phyloP scores from a whole-genome alignment of 768 basidiomycete species.

The Lyophyllum atratum region DNA sequence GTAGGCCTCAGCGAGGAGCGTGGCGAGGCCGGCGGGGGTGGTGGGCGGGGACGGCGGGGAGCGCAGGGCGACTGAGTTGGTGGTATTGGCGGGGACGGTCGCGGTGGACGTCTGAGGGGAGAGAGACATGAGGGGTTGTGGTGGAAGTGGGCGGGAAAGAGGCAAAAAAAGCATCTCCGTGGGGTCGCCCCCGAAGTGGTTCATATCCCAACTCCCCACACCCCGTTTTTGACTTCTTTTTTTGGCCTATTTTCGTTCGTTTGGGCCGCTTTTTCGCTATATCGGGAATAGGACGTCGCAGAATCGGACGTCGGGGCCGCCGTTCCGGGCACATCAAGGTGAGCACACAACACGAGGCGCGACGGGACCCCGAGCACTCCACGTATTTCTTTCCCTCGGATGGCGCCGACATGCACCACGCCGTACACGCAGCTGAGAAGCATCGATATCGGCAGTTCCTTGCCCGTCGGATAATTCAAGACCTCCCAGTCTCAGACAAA shows the following conservation, averaged over 20 bases:
- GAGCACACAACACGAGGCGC: constrained; percentile 18
- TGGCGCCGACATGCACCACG: too few relatives aligned
- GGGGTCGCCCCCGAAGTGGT: background rate
- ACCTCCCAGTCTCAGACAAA: too few relatives aligned
- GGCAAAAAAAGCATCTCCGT: background rate
- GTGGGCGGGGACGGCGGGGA: background rate
- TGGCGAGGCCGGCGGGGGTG: constrained; percentile 53
- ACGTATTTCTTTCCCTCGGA: too few relatives aligned
- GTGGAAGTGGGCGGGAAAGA: too few relatives aligned
- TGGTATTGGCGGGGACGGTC: too few relatives aligned
- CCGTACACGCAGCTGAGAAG: too few relatives aligned
- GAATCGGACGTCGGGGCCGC: constrained; percentile 22
- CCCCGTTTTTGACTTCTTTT: background rate
- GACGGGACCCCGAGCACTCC: constrained; percentile 12
- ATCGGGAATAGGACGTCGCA: constrained; percentile 11
- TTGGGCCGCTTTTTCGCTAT: constrained; percentile 7
- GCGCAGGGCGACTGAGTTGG: background rate
- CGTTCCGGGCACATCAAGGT: constrained; percentile 23
- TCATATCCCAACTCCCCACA: constrained; percentile 1
- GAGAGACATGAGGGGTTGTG: constrained; percentile 13
- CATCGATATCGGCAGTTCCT: too few relatives aligned
- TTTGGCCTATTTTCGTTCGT: background rate
- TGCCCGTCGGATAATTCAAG: too few relatives aligned
- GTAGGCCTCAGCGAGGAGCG: constrained; percentile 55
- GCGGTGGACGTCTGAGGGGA: constrained; percentile 3